Percentiles rank a stretch among this genome's conserved stretches.
phyloP scores from a whole-genome alignment of 352 stramenopile genomes.

The Globisporangium nunn region DNA sequence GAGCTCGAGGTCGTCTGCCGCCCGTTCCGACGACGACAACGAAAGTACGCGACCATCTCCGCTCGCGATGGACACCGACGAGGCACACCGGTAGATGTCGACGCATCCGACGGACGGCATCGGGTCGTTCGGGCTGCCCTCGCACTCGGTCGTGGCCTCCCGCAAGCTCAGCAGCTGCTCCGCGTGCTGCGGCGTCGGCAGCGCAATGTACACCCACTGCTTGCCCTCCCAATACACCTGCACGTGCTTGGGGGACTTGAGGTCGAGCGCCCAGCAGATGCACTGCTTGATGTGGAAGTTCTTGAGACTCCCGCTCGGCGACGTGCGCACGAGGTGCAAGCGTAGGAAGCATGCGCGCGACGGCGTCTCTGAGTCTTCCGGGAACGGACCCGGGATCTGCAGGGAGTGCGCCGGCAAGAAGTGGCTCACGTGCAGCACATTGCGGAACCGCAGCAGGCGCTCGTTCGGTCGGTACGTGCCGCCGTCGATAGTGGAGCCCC shows the following conservation, averaged over 20 bases:
- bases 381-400: slow-evolving; percentile 37
- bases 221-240: slow-evolving; percentile 50
- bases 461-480: neutral
- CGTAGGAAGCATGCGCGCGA: slow-evolving; percentile 47
- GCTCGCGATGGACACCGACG: neutral
- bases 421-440: slow-evolving; percentile 52
- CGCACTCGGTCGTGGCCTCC: slow-evolving; percentile 20
- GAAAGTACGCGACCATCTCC: neutral
- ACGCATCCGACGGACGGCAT: slow-evolving; percentile 62
- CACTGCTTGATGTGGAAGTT: slow-evolving; percentile 75
- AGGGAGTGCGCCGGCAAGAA: slow-evolving; percentile 48
- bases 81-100: slow-evolving; percentile 39
- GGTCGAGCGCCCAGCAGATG: slow-evolving; percentile 39
- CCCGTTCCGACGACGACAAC: neutral
- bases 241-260: slow-evolving; percentile 31
- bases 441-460: slow-evolving; percentile 30
- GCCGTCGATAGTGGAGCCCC: neutral
- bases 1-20: slow-evolving; percentile 1
- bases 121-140: slow-evolving; percentile 33
- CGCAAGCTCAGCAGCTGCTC: slow-evolving; percentile 35
- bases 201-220: slow-evolving; percentile 39
- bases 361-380: slow-evolving; percentile 30
- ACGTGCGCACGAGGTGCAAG: slow-evolving; percentile 45
- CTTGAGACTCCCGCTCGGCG: slow-evolving; percentile 34
- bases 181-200: slow-evolving; percentile 28